Percentiles rank a stretch among this genome's conserved stretches.
These are phyloP conservation scores for Coniochaeta prunicola DNA, from an alignment of 2,329 filamentous ascomycete species.

Conservation along the genomic window DNA sequence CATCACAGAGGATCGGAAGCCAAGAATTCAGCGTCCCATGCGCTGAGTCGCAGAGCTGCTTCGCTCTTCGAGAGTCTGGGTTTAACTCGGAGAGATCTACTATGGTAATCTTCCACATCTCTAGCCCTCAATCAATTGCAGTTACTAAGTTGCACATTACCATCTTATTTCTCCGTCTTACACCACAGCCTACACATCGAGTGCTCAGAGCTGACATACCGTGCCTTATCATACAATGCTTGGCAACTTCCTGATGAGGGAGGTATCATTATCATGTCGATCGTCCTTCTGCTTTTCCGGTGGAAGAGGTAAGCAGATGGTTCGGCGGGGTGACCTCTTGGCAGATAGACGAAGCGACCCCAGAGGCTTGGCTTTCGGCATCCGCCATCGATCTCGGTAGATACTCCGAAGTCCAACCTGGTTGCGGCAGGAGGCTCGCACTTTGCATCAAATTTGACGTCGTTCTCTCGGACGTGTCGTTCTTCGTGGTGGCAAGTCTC, in stretches of 20 bases:
- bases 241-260: conserved; percentile 2
- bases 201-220: neutral
- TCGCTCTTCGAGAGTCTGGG: too few relatives aligned
- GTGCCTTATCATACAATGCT: neutral
- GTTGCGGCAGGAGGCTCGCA: neutral
- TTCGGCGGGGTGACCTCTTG: conserved; percentile 1
- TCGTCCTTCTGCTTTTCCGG: neutral
- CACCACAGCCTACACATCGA: too few relatives aligned
- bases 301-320: neutral
- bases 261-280: neutral
- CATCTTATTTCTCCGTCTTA: too few relatives aligned
- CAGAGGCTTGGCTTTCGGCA: neutral
- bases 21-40: too few relatives aligned
- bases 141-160: too few relatives aligned
- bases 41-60: too few relatives aligned
- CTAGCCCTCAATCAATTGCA: too few relatives aligned
- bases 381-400: neutral
- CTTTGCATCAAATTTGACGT: neutral
- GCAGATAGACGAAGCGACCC: neutral
- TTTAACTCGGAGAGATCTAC: too few relatives aligned
- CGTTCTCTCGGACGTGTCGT: neutral
- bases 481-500: neutral
- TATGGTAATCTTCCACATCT: too few relatives aligned
- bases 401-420: neutral
- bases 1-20: too few relatives aligned